Evolutionary conservation across 208 protist species (phyloP).

Genomic region (Acanthamoeba pearcei): DNA sequence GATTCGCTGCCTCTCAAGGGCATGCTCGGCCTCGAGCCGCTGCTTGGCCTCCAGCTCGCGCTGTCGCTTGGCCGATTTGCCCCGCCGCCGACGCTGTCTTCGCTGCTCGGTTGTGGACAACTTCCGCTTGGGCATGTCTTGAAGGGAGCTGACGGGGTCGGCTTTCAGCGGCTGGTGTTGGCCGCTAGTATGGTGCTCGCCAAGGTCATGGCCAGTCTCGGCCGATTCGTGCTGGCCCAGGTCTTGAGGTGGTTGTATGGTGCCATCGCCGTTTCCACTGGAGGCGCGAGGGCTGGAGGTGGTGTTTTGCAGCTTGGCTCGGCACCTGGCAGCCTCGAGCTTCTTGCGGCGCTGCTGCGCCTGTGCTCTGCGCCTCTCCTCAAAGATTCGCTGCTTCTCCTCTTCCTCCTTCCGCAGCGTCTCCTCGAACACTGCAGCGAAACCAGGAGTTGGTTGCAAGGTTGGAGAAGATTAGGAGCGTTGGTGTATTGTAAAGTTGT

Average conservation of each 20-base stretch:
- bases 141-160: not conserved
- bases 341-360: not conserved
- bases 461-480: too few relatives aligned
- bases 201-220: too few relatives aligned
- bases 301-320: not conserved
- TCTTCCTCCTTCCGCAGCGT: constrained; percentile 11
- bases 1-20: not conserved
- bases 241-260: too few relatives aligned
- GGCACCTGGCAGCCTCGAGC: not conserved
- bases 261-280: too few relatives aligned
- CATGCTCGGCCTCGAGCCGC: not conserved
- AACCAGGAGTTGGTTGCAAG: not conserved
- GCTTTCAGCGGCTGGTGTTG: too few relatives aligned
- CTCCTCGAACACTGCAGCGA: not conserved
- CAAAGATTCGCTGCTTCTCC: not conserved
- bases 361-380: not conserved
- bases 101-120: not conserved
- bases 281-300: not conserved
- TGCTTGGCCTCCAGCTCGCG: not conserved
- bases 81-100: not conserved
- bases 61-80: not conserved
- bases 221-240: too few relatives aligned
- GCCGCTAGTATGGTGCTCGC: too few relatives aligned
- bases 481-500: not conserved
- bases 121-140: not conserved